Percentiles rank a stretch among this genome's conserved stretches.
These are phyloP conservation scores for Tolypocladium tropicale DNA, from an alignment of 2,329 filamentous ascomycete species.

Conservation along the genomic window DNA sequence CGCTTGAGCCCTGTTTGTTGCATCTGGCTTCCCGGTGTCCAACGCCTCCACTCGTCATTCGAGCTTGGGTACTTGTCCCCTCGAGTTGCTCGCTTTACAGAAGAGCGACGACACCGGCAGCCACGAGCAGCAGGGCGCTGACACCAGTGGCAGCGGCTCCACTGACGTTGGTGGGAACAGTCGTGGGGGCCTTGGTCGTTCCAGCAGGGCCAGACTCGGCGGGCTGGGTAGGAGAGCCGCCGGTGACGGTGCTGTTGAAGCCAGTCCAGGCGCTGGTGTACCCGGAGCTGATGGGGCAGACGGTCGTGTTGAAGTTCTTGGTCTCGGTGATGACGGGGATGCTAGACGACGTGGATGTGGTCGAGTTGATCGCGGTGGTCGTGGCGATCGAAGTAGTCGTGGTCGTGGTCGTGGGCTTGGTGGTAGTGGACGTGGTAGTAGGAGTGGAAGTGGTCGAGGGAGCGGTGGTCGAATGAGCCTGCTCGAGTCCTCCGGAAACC, in stretches of 20 bases:
- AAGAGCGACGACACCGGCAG: conserved; percentile 24
- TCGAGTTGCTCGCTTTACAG: conserved; percentile 14
- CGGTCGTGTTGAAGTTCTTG: conserved; percentile 15
- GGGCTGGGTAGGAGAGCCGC: conserved; percentile 15
- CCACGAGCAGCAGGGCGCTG: conserved; percentile 25
- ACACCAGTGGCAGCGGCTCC: conserved; percentile 20
- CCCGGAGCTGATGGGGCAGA: conserved; percentile 13
- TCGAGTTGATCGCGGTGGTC: conserved; percentile 16
- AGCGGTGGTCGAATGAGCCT: conserved; percentile 21
- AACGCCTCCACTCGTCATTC: conserved; percentile 13
- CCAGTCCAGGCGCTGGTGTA: conserved; percentile 19
- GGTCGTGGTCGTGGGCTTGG: conserved; percentile 8
- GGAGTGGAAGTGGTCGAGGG: conserved; percentile 12
- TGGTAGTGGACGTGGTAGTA: conserved; percentile 12
- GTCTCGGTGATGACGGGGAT: conserved; percentile 10
- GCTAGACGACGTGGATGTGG: conserved; percentile 13
- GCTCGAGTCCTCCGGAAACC: conserved; percentile 35
- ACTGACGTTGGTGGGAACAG: conserved; percentile 13
- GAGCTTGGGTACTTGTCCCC: conserved; percentile 5
- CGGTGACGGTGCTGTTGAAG: conserved; percentile 21
- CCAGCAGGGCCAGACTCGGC: conserved; percentile 2
- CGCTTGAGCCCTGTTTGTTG: conserved; percentile 11
- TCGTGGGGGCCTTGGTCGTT: conserved; percentile 6
- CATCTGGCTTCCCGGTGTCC: conserved; percentile 5
- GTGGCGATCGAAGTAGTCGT: conserved; percentile 16